These are phyloP conservation scores for Exophiala sp. DNA, from an alignment of 2,329 filamentous ascomycete genomes.

Conservation along the genomic window DNA sequence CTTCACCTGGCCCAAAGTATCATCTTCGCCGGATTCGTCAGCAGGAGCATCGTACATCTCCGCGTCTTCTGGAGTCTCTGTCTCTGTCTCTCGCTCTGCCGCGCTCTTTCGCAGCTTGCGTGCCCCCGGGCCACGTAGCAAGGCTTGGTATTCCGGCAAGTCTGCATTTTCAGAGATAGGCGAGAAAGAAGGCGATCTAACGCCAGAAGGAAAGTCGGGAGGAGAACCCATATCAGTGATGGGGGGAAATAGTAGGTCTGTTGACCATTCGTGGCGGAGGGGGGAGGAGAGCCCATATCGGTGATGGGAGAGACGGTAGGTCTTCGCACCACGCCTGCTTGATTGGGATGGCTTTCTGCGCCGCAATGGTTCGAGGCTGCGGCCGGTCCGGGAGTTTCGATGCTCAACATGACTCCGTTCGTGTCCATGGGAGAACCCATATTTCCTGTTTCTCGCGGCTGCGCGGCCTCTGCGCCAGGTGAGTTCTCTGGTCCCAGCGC, in stretches of 20 bases:
- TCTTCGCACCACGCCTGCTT: background rate
- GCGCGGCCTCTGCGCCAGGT: background rate
- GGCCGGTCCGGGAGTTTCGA: background rate
- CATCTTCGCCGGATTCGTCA: background rate
- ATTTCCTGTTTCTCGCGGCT: background rate
- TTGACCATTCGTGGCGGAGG: too few species aligned
- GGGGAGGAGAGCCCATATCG: background rate
- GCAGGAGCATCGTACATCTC: background rate
- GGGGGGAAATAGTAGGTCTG: background rate
- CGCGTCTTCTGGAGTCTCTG: background rate
- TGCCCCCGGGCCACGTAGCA: background rate
- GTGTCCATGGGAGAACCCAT: background rate
- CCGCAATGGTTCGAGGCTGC: background rate
- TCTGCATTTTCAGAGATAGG: slow-evolving; percentile 13
- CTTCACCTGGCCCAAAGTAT: background rate
- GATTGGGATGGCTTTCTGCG: background rate
- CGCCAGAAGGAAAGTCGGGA: too few species aligned
- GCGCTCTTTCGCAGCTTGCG: background rate
- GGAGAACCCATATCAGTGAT: background rate
- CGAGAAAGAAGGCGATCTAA: slow-evolving; percentile 8
- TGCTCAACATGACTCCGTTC: background rate
- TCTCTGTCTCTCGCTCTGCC: background rate
- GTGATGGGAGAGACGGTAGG: background rate
- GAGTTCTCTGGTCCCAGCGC: background rate
- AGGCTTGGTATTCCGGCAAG: slow-evolving; percentile 5